These are phyloP conservation scores for Pistacia integerrima DNA, from an alignment of 345 rosid species.

Conservation along the genomic window DNA sequence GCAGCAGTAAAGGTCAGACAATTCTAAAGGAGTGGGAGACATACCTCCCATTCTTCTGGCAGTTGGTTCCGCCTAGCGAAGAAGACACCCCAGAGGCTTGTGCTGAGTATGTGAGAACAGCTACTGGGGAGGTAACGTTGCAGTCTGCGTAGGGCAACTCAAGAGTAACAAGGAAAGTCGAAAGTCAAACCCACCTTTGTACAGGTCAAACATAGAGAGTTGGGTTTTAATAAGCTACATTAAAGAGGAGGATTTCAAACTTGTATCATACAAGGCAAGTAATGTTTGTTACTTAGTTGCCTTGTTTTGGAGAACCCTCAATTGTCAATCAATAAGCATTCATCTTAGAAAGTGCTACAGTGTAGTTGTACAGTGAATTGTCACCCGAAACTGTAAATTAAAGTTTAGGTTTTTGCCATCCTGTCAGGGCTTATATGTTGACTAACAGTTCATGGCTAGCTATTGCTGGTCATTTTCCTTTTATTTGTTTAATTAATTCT, in stretches of 20 bases:
- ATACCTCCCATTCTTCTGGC: conserved; percentile 86
- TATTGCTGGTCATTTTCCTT: conserved; percentile 2
- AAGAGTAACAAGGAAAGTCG: background rate
- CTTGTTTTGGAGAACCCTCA: background rate
- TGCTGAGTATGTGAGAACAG: conserved; percentile 64
- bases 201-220: conserved; percentile 27
- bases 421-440: background rate
- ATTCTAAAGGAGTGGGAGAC: conserved; percentile 85
- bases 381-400: conserved; percentile 35
- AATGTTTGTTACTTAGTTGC: background rate
- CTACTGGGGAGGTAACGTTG: conserved; percentile 66
- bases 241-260: background rate
- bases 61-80: conserved; percentile 98
- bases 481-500: background rate
- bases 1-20: conserved; percentile 75
- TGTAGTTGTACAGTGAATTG: conserved; percentile 33
- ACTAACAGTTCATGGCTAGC: background rate
- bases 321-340: conserved; percentile 5
- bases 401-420: conserved; percentile 5
- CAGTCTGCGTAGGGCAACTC: conserved; percentile 61
- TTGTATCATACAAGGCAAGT: background rate
- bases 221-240: conserved; percentile 2
- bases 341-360: conserved; percentile 10
- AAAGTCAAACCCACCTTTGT: conserved; percentile 7
- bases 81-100: conserved; percentile 99